Conservation (phyloP, 306 rosid genomes). For the Quercus alba region DNA sequence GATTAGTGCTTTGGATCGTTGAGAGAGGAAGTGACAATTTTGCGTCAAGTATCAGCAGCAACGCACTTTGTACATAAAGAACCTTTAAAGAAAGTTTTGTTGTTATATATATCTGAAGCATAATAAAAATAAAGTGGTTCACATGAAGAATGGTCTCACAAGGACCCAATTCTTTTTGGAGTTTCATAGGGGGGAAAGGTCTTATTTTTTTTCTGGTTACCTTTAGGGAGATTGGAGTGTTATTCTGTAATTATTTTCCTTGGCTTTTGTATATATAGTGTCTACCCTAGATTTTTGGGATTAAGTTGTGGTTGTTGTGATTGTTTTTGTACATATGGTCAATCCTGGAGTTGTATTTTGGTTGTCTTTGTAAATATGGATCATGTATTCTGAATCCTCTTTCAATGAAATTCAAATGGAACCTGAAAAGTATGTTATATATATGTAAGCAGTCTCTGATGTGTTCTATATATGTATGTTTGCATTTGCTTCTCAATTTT, state of each 20-base stretch:
- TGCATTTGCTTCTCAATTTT: not conserved
- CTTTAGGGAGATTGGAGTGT: not conserved
- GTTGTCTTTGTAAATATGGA: conserved; percentile 33
- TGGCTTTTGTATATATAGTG: conserved; percentile 1
- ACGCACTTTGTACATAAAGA: conserved; percentile 29
- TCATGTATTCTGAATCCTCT: conserved; percentile 24
- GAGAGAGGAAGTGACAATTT: conserved; percentile 38
- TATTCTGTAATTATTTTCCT: not conserved
- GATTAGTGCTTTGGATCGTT: conserved; percentile 68
- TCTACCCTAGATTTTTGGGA: too few relatives aligned
- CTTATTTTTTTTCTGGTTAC: not conserved
- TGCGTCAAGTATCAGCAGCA: conserved; percentile 20
- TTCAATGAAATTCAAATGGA: conserved; percentile 26
- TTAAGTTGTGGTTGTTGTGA: too few relatives aligned
- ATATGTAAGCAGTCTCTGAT: not conserved
- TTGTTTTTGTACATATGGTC: not conserved
- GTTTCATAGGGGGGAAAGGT: conserved; percentile 18
- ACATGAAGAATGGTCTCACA: conserved; percentile 7
- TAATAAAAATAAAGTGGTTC: conserved; percentile 27
- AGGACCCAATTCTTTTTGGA: conserved; percentile 28
- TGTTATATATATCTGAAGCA: not conserved
- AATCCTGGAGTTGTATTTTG: not conserved
- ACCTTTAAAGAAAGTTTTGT: conserved; percentile 18
- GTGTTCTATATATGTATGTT: not conserved
- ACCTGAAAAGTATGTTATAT: conserved; percentile 4